Percentiles rank a stretch among this genome's conserved stretches.
These are phyloP conservation scores for Aspergillus costaricaensis DNA, from an alignment of 2,329 filamentous ascomycete species.

Conservation along the genomic window DNA sequence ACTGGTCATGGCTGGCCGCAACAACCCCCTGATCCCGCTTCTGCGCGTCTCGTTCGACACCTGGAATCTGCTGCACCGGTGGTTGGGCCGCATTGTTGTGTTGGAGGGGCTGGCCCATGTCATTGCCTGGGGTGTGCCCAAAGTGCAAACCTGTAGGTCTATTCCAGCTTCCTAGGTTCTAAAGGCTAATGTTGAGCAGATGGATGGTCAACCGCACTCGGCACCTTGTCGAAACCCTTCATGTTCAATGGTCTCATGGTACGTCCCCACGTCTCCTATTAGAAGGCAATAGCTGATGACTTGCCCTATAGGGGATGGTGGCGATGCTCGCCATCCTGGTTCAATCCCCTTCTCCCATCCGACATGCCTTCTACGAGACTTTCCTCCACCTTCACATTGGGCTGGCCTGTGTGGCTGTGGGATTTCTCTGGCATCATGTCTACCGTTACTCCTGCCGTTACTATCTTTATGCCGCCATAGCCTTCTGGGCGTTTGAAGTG, in stretches of 20 bases:
- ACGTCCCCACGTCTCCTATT: slow-evolving; percentile 16
- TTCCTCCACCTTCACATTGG: slow-evolving; percentile 85
- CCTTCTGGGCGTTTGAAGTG: slow-evolving; percentile 74
- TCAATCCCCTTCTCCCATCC: slow-evolving; percentile 72
- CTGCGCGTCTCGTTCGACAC: slow-evolving; percentile 44
- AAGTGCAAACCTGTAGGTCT: slow-evolving; percentile 46
- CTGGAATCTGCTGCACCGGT: slow-evolving; percentile 67
- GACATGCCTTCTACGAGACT: slow-evolving; percentile 94
- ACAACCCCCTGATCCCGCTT: slow-evolving; percentile 44
- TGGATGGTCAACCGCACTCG: not conserved
- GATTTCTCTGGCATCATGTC: slow-evolving; percentile 76
- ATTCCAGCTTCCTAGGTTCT: too few relatives aligned
- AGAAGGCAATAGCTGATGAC: too few relatives aligned
- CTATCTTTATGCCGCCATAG: slow-evolving; percentile 71
- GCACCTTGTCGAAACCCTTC: slow-evolving; percentile 3
- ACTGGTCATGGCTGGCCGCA: slow-evolving; percentile 43
- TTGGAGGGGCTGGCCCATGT: slow-evolving; percentile 70
- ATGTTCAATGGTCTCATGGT: slow-evolving; percentile 42
- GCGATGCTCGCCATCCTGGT: not conserved
- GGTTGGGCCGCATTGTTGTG: slow-evolving; percentile 72
- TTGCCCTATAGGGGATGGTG: not conserved
- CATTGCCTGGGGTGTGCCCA: slow-evolving; percentile 71
- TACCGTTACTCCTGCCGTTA: slow-evolving; percentile 67
- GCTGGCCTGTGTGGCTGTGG: slow-evolving; percentile 67
- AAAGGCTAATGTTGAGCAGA: slow-evolving; percentile 18